phyloP scores from a whole-genome alignment of 495 filamentous ascomycete species.

The Cercophora samala region DNA sequence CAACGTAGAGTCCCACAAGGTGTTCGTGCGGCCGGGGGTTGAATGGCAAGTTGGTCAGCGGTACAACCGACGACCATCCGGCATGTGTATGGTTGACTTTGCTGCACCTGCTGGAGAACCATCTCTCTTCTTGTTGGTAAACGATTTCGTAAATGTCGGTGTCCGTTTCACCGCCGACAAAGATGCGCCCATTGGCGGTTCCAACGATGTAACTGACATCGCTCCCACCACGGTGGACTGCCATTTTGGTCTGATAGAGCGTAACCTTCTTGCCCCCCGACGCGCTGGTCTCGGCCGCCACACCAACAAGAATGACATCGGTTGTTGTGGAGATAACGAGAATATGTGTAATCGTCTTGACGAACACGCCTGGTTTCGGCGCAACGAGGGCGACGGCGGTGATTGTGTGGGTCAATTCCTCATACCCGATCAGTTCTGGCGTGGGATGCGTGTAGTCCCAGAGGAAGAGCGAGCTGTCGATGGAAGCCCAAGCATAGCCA shows the following conservation, averaged over 20 bases:
- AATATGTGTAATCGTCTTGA: conserved; percentile 75
- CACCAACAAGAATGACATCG: conserved; percentile 79
- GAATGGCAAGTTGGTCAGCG: conserved; percentile 42
- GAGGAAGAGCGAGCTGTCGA: conserved; percentile 92
- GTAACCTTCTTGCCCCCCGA: conserved; percentile 67
- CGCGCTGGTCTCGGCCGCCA: conserved; percentile 56
- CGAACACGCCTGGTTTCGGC: conserved; percentile 80
- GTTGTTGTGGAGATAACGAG: conserved; percentile 81
- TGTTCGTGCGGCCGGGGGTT: conserved; percentile 47
- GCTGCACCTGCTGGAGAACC: conserved; percentile 79
- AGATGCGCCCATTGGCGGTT: conserved; percentile 80
- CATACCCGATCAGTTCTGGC: conserved; percentile 86
- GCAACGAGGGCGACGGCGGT: conserved; percentile 77
- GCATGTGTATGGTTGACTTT: conserved; percentile 83
- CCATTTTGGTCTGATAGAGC: conserved; percentile 83
- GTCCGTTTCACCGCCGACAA: conserved; percentile 77
- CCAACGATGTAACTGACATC: conserved; percentile 74
- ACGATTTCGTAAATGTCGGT: conserved; percentile 88
- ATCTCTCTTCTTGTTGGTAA: conserved; percentile 94
- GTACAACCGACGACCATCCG: conserved; percentile 68
- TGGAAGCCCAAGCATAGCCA: conserved; percentile 90
- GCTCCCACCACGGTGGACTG: conserved; percentile 61
- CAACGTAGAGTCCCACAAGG: conserved; percentile 73
- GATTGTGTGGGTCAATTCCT: conserved; percentile 82
- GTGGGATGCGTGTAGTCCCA: conserved; percentile 94